phyloP scores from a whole-genome alignment of 805 yeast species.

The Saccharomycopsis sp. region DNA sequence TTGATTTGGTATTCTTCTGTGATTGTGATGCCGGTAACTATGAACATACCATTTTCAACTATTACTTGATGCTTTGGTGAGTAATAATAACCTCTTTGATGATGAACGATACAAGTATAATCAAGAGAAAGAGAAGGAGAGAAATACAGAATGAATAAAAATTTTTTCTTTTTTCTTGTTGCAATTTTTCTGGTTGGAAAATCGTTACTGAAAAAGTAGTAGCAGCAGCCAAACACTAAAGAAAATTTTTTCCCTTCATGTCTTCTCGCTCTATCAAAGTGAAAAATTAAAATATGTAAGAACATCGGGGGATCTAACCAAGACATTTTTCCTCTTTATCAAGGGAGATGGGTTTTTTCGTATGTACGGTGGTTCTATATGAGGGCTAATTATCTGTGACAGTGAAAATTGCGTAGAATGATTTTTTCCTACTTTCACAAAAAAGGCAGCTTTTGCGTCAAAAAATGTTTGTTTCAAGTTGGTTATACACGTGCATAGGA shows the following conservation, averaged over 20 bases:
- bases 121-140: neutral
- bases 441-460: neutral
- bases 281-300: neutral
- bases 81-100: neutral
- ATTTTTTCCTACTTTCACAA: too few species aligned
- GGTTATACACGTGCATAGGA: too few species aligned
- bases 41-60: constrained; percentile 17
- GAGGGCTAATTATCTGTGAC: neutral
- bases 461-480: too few species aligned
- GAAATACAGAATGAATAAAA: neutral
- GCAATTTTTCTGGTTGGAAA: neutral
- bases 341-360: neutral
- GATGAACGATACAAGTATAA: neutral
- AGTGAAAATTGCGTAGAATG: neutral
- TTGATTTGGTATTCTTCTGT: neutral
- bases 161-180: constrained; percentile 2
- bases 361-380: neutral
- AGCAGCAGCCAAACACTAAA: neutral
- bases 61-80: constrained; percentile 11
- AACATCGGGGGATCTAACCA: neutral
- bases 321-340: too few species aligned
- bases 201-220: neutral
- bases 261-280: neutral
- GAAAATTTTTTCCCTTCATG: neutral
- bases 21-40: neutral